A percentile compares a stretch with the other conserved stretches of the same genome.
Evolutionary conservation across 2,329 filamentous ascomycete genomes (phyloP).

Genomic region (Colletotrichum cuscutae): DNA sequence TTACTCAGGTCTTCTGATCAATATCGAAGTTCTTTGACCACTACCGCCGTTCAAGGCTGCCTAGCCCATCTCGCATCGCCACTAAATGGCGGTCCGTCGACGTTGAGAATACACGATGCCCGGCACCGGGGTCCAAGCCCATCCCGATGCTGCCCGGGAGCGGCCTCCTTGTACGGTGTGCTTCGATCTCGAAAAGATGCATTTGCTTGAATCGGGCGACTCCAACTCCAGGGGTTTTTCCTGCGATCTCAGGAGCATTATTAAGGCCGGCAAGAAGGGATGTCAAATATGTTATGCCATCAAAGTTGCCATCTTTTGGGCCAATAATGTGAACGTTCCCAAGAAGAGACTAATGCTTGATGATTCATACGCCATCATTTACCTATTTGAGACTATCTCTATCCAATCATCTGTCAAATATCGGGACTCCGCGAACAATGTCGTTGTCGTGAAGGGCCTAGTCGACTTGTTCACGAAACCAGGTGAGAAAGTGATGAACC

Average conservation of each 20-base stretch:
- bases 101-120: background rate
- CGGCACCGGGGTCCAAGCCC: background rate
- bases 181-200: background rate
- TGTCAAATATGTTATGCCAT: slow-evolving; percentile 27
- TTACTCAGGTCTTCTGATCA: background rate
- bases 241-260: background rate
- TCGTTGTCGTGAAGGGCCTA: no score
- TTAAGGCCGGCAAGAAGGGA: background rate
- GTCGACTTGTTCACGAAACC: slow-evolving; percentile 16
- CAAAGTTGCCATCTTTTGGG: background rate
- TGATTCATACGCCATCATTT: background rate
- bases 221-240: rapidly evolving
- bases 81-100: background rate
- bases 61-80: background rate
- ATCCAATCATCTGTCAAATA: no score
- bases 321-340: background rate
- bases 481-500: background rate
- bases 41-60: background rate
- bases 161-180: background rate
- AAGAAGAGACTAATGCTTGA: background rate
- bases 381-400: background rate
- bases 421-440: background rate
- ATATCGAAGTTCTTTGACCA: background rate
- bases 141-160: background rate
- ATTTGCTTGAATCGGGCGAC: background rate